Conservation (phyloP, 2,329 filamentous ascomycete species). For the Pseudomassariella vexata region DNA sequence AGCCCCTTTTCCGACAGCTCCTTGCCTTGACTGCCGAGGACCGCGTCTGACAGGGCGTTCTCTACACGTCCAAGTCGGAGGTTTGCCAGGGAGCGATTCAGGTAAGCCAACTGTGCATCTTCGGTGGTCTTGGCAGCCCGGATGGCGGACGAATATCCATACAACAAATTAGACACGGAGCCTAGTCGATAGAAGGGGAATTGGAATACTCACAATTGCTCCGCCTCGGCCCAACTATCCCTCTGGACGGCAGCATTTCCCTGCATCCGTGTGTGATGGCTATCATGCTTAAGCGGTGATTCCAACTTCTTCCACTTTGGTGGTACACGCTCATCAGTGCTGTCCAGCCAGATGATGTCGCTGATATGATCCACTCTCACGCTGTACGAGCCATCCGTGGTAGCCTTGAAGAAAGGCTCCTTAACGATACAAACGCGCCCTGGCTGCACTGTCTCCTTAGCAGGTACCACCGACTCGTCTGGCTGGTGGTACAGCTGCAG, state of each 20-base stretch:
- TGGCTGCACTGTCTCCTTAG: constrained; percentile 25
- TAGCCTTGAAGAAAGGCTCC: constrained; percentile 45
- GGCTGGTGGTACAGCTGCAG: constrained; percentile 37
- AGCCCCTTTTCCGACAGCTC: constrained; percentile 33
- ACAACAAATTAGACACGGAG: too few species aligned
- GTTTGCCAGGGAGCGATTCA: constrained; percentile 30
- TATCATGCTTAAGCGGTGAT: constrained; percentile 7
- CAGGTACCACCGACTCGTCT: constrained; percentile 25
- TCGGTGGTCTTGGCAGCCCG: constrained; percentile 24
- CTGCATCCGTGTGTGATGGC: constrained; percentile 14
- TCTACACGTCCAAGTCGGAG: constrained; percentile 21
- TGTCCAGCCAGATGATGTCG: constrained; percentile 35
- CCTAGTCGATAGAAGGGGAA: too few species aligned
- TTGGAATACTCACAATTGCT: constrained; percentile 22
- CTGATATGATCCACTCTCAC: constrained; percentile 47
- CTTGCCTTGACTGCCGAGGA: constrained; percentile 7
- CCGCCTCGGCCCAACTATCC: constrained; percentile 21
- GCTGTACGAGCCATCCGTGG: constrained; percentile 30
- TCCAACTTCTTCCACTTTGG: constrained; percentile 22
- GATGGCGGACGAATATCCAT: constrained; percentile 32
- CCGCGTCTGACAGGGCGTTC: constrained; percentile 25
- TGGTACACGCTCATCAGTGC: constrained; percentile 32
- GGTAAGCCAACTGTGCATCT: constrained; percentile 25
- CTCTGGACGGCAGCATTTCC: constrained; percentile 28
- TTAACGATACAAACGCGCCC: constrained; percentile 39